phyloP scores from a whole-genome alignment of 768 basidiomycete genomes.

The Suillus subaureus region DNA sequence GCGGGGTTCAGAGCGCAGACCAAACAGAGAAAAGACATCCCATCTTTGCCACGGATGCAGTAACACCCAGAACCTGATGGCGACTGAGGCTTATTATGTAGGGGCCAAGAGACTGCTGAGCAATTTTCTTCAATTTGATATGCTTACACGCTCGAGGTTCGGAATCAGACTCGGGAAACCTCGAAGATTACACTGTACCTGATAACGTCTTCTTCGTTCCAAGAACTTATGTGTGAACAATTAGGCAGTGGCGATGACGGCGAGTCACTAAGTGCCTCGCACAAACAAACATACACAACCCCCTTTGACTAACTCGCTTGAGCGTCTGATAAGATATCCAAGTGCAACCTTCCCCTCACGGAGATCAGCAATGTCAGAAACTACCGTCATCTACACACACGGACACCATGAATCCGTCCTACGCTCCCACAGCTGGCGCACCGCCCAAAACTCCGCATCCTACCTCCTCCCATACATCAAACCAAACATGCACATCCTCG shows the following conservation, averaged over 20 bases:
- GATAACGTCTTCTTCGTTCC: background rate
- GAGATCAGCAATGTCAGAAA: slow-evolving; percentile 10
- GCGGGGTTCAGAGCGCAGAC: background rate
- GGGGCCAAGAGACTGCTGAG: background rate
- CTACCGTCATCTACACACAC: slow-evolving; percentile 18
- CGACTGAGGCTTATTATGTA: background rate
- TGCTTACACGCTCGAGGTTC: too few relatives aligned
- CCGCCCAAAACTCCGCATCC: slow-evolving; percentile 43
- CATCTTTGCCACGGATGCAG: background rate
- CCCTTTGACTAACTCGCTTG: background rate
- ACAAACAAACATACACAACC: background rate
- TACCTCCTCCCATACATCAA: slow-evolving; percentile 41
- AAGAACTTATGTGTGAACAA: too few relatives aligned
- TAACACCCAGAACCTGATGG: background rate
- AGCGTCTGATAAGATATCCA: background rate
- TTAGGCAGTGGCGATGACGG: too few relatives aligned
- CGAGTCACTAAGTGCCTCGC: too few relatives aligned
- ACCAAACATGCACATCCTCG: slow-evolving; percentile 45
- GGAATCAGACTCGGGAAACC: too few relatives aligned
- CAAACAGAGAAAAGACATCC: background rate
- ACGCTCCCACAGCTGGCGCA: slow-evolving; percentile 39
- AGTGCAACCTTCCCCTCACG: background rate
- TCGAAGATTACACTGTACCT: too few relatives aligned
- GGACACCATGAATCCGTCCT: slow-evolving; percentile 38
- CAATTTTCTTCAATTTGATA: background rate